Evolutionary conservation across 768 basidiomycete species (phyloP).

Genomic region (Boletellus ananiceps): DNA sequence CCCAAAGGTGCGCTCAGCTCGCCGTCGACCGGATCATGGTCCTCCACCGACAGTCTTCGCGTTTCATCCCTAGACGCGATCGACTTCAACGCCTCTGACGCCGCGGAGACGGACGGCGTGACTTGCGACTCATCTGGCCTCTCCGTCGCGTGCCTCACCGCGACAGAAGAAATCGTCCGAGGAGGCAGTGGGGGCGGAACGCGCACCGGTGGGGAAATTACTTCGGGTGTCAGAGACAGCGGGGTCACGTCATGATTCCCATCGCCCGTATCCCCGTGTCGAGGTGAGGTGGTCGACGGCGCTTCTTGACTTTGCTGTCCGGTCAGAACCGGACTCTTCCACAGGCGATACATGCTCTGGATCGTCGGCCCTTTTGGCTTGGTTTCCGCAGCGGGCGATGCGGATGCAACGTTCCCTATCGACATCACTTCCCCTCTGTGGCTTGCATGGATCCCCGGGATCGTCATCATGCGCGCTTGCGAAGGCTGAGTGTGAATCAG

Average conservation of each 20-base stretch:
- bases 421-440: slow-evolving; percentile 85
- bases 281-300: slow-evolving; percentile 7
- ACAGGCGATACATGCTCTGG: slow-evolving; percentile 68
- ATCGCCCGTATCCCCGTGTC: slow-evolving; percentile 15
- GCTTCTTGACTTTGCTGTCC: slow-evolving; percentile 25
- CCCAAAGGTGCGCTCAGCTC: slow-evolving; percentile 5
- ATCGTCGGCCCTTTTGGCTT: slow-evolving; percentile 49
- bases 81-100: slow-evolving; percentile 53
- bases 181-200: slow-evolving; percentile 41
- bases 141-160: slow-evolving; percentile 29
- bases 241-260: slow-evolving; percentile 30
- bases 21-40: background rate
- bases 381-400: slow-evolving; percentile 40
- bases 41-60: slow-evolving; percentile 25
- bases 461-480: slow-evolving; percentile 76
- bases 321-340: slow-evolving; percentile 50
- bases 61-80: slow-evolving; percentile 48
- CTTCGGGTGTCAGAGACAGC: slow-evolving; percentile 23
- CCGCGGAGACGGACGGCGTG: slow-evolving; percentile 29
- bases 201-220: slow-evolving; percentile 22
- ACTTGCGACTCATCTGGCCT: slow-evolving; percentile 20
- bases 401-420: slow-evolving; percentile 69
- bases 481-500: slow-evolving; percentile 72
- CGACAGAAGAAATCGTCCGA: slow-evolving; percentile 33
- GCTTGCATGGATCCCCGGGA: slow-evolving; percentile 82